Base-by-base conservation (phyloP, 768 basidiomycete genomes). In the Trametes sanguinea region DNA sequence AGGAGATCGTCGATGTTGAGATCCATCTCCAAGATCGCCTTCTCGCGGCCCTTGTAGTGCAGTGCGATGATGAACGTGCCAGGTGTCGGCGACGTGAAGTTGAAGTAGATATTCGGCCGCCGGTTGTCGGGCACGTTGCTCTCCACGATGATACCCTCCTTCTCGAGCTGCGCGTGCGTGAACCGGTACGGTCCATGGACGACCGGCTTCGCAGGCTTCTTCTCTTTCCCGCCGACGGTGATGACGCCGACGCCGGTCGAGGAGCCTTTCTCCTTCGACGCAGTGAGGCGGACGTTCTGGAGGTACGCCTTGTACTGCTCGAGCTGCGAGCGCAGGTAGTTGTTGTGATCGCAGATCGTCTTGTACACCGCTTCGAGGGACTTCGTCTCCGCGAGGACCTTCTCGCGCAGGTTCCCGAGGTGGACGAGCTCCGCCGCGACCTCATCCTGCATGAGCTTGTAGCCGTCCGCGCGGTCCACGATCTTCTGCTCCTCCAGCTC, bases 251-350 rank as follows among this genome's bases (percentile, higher is more conserved):
- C 94, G 51, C 88, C 95, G 6, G 85, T 92, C 32, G 88, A 87
- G 56, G 85, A 84, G 35, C 93, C 92, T 76, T 94, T 95, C 66
- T 95, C 94, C 74, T 94, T 94, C 53, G 86, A 82, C 48, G 93
- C 85, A 7, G 90, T 95, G 61, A 95, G 80, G 16, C 97, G 90
- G 30, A 98, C 97, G 73, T 99, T 99, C 79, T 96, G 94, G 14
- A 99, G 81, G 75, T 99, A 99, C 9, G 95, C 95, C 79, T 99
- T 99, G 85, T 99, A 99, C 80, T 98, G 95, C 76, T 99, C 97
- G 65, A 99, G 84, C 76, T 99, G 97, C 33, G 87, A 87, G 50
- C 96, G 85, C 75, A 99, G 81, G 75, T 98, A 99, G 74, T 93
- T 93, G 80, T 99, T 99, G 79, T 99, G 97, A 74, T 98, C 97